Evolutionary conservation across 2,329 filamentous ascomycete genomes (phyloP), one percentile per base, ranked within the genome.

Genomic region (Apiospora rasikravindrae): DNA sequence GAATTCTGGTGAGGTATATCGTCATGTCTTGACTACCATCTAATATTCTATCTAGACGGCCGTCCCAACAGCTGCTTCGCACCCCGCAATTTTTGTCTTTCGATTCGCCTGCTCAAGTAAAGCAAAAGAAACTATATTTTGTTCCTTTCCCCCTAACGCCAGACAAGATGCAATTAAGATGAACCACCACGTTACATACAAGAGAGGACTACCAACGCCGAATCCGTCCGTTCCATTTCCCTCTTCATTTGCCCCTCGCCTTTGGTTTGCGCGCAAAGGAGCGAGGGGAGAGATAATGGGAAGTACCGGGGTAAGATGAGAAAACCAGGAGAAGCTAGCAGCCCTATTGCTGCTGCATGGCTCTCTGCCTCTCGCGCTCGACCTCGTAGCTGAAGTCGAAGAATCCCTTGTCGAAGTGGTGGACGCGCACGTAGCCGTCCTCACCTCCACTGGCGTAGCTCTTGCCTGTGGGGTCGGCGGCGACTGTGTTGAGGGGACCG

Each of bases 341-440:
- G 49, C 26, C 24, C 29, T 68, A 68, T 68, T 69, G 37, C 68
- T 69, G 45, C 47, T 66, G 53, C 57, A 70, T 80, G 77, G 75
- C 83, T 84, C 88, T 88, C 79, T 84, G 81, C 75, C 87, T 85
- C 87, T 98, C 95, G 84, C 95, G 89, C 91, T 99, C 96, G 74
- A 98, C 96, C 88, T 99, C 96, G 84, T 98, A 99, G 88, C 93
- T 90, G 87, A 99, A 99, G 85, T 99, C 96, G 83, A 96, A 98
- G 89, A 98, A 99, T 74, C 93, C 90, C 89, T 97, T 97, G 87
- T 99, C 96, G 85, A 99, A 99, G 85, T 98, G 94, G 86, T 99
- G 96, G 77, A 98, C 92, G 81, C 96, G 94, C 76, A 99, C 96
- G 86, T 99, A 99, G 80, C 96, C 96, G 84, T 99, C 96, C 87